These are phyloP conservation scores for Pseudocercospora crystallina DNA, from an alignment of 2,329 filamentous ascomycete species.

Conservation along the genomic window DNA sequence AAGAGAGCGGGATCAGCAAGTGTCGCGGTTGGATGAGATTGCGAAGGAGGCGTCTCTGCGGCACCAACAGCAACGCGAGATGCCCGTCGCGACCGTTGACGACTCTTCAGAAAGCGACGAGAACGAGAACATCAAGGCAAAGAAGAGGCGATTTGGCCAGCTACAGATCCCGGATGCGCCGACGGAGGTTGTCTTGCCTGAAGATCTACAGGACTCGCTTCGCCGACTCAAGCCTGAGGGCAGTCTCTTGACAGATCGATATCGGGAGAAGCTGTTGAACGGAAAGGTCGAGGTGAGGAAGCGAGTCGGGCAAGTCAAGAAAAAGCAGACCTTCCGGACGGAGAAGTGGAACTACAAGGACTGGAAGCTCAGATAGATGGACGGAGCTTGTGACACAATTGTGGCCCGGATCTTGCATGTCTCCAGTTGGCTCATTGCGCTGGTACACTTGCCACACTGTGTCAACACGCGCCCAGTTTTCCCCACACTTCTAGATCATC, in stretches of 20 bases:
- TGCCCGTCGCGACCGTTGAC: neutral
- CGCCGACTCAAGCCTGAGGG: conserved; percentile 76
- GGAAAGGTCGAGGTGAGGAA: conserved; percentile 85
- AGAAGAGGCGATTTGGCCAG: conserved; percentile 71
- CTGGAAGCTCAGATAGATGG: conserved; percentile 58
- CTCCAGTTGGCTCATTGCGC: too few species aligned
- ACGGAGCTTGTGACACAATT: neutral
- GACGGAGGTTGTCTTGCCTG: conserved; percentile 51
- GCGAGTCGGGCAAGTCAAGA: conserved; percentile 76
- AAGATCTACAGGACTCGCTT: conserved; percentile 52
- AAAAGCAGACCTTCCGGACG: conserved; percentile 75
- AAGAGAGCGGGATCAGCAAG: conserved; percentile 71
- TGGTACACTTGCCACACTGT: too few species aligned
- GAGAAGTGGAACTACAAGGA: conserved; percentile 99
- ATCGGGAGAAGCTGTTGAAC: conserved; percentile 81
- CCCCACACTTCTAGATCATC: too few species aligned
- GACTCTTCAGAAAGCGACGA: conserved; percentile 19
- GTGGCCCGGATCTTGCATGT: too few species aligned
- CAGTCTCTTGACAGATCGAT: conserved; percentile 90
- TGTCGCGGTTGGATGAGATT: conserved; percentile 69
- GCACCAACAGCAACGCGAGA: conserved; percentile 23
- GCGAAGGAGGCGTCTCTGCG: conserved; percentile 63
- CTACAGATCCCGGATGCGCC: conserved; percentile 70
- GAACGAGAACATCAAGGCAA: conserved; percentile 45
- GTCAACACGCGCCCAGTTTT: too few species aligned